Percentiles rank a stretch among this genome's conserved stretches.
phyloP scores from a whole-genome alignment of 257 asterid genomes.

The Solanum okadae region DNA sequence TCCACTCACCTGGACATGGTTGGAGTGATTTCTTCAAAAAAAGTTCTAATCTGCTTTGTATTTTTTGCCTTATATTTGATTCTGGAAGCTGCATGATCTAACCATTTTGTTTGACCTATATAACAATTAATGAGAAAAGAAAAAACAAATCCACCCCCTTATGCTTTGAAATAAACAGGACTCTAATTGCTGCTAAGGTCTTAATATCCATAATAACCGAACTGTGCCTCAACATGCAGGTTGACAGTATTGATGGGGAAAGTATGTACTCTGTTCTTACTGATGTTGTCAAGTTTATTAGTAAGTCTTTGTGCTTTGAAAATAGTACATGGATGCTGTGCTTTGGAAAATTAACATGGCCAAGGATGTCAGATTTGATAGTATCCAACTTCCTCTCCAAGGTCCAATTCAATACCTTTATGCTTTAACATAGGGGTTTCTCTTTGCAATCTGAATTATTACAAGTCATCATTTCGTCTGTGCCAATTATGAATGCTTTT shows the following conservation, averaged over 20 bases:
- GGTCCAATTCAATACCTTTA: constrained; percentile 30
- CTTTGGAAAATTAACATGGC: constrained; percentile 95
- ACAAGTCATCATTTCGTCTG: background rate
- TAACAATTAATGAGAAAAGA: background rate
- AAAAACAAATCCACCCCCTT: background rate
- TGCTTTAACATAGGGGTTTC: background rate
- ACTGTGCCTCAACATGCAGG: constrained; percentile 29
- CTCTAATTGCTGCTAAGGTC: background rate
- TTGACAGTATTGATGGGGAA: constrained; percentile 49
- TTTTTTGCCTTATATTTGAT: background rate
- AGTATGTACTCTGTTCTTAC: constrained; percentile 52
- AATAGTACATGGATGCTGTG: constrained; percentile 66
- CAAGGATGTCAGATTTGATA: constrained; percentile 80
- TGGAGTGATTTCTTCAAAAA: background rate
- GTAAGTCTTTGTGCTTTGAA: constrained; percentile 48
- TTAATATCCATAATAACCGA: background rate
- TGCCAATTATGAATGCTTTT: background rate
- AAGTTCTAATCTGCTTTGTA: background rate
- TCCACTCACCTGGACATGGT: background rate
- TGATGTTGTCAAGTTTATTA: constrained; percentile 44
- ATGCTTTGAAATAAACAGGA: background rate
- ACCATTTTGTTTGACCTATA: background rate
- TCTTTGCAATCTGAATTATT: background rate
- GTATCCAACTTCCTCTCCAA: constrained; percentile 78
- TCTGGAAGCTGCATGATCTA: background rate